These are phyloP conservation scores for Coelastrella sp. DNA, from an alignment of 139 green algal genomes.

Conservation along the genomic window DNA sequence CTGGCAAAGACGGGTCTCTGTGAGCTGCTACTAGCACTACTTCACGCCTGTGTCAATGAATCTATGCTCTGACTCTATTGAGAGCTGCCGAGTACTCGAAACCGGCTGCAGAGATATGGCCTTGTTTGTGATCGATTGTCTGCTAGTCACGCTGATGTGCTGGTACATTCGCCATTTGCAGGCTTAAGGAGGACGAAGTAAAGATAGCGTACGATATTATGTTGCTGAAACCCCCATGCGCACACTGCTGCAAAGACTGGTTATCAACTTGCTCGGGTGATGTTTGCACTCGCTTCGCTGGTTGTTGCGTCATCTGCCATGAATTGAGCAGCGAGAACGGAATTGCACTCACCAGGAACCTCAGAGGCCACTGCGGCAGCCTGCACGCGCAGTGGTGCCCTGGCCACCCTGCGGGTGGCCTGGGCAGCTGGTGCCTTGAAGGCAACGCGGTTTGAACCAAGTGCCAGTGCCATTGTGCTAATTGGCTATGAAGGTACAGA, in stretches of 20 bases:
- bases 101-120: background rate
- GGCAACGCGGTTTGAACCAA: constrained; percentile 37
- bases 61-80: no score
- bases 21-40: no score
- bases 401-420: constrained; percentile 38
- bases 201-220: background rate
- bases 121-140: background rate
- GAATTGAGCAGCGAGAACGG: background rate
- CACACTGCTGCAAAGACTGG: background rate
- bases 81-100: background rate
- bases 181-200: no score
- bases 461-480: constrained; percentile 43
- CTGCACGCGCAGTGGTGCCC: constrained; percentile 14
- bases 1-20: no score
- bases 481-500: background rate
- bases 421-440: constrained; percentile 34
- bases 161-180: background rate
- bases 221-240: background rate
- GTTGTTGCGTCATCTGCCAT: background rate
- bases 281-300: background rate
- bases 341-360: constrained; percentile 24
- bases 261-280: background rate
- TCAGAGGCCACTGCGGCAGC: constrained; percentile 39
- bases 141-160: background rate
- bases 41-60: no score